phyloP scores from a whole-genome alignment of 768 basidiomycete genomes.

The Collybia sordida region DNA sequence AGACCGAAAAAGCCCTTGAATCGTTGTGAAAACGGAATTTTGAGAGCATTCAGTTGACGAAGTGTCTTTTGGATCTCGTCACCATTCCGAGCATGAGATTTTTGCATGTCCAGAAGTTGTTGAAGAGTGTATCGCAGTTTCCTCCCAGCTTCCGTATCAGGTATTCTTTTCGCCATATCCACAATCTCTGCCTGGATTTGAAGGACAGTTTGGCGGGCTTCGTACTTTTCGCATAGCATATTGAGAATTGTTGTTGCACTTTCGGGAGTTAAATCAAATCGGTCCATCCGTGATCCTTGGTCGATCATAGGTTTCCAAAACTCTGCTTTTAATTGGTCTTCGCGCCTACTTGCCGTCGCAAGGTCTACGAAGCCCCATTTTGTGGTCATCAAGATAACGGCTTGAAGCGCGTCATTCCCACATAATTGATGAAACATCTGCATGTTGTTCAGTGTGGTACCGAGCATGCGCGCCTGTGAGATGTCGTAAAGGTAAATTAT shows the following conservation, averaged over 20 bases:
- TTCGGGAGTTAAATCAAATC: neutral
- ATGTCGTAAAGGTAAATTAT: constrained; percentile 12
- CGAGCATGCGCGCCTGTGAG: constrained; percentile 1
- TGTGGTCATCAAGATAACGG: constrained; percentile 8
- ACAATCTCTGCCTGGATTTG: constrained; percentile 15
- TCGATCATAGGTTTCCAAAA: constrained; percentile 10
- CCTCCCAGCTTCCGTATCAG: constrained; percentile 15
- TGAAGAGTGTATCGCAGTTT: constrained; percentile 12
- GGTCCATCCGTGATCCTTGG: constrained; percentile 2
- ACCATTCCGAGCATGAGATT: neutral
- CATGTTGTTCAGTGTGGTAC: constrained; percentile 2
- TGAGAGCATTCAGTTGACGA: neutral
- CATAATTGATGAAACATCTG: constrained; percentile 10
- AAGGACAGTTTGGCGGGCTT: neutral
- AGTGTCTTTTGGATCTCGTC: neutral
- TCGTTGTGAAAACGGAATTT: neutral
- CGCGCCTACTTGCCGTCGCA: neutral
- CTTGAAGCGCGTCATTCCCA: neutral
- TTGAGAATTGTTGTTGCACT: constrained; percentile 1
- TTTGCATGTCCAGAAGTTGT: constrained; percentile 8
- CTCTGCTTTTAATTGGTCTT: neutral
- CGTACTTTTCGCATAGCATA: neutral
- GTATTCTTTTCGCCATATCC: constrained; percentile 7
- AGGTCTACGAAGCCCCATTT: neutral
- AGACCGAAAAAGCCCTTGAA: neutral